Conservation (phyloP, 164 flowering plant species). For the Chimonanthus praecox region DNA sequence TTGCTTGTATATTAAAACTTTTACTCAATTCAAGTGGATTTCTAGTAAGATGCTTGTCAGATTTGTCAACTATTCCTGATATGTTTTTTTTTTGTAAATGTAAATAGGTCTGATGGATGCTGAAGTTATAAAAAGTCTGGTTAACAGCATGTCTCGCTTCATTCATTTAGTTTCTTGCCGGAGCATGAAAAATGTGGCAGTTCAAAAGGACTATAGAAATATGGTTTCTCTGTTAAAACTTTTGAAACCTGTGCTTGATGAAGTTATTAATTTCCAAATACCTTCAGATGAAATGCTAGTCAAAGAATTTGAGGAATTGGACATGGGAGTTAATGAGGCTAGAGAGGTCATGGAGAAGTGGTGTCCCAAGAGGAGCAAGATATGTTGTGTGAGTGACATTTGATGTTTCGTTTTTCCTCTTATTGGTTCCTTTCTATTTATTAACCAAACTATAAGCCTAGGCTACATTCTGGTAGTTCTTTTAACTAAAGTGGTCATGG, state of each 20-base stretch:
- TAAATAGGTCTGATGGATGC: constrained; percentile 68
- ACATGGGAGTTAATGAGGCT: constrained; percentile 46
- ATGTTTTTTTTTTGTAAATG: too few relatives aligned
- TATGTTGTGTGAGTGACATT: constrained; percentile 45
- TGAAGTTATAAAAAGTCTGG: constrained; percentile 56
- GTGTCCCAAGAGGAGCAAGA: constrained; percentile 67
- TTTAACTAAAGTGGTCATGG: too few relatives aligned
- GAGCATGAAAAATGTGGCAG: constrained; percentile 36
- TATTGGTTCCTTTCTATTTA: too few relatives aligned
- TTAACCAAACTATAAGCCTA: too few relatives aligned
- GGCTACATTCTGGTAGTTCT: too few relatives aligned
- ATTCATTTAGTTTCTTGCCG: constrained; percentile 31
- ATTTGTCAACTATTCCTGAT: too few relatives aligned
- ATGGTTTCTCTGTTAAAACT: constrained; percentile 61
- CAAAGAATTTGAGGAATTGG: constrained; percentile 46
- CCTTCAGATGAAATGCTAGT: constrained; percentile 43
- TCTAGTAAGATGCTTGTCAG: too few relatives aligned
- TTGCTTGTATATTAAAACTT: too few relatives aligned
- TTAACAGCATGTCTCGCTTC: constrained; percentile 45
- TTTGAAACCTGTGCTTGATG: constrained; percentile 59
- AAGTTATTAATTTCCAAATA: constrained; percentile 40
- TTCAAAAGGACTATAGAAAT: constrained; percentile 42
- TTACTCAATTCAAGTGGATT: too few relatives aligned
- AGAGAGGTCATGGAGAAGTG: constrained; percentile 55
- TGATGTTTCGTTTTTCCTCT: neutral